Conservation (phyloP, 2,329 filamentous ascomycete species). For the Ophiostoma montium region DNA sequence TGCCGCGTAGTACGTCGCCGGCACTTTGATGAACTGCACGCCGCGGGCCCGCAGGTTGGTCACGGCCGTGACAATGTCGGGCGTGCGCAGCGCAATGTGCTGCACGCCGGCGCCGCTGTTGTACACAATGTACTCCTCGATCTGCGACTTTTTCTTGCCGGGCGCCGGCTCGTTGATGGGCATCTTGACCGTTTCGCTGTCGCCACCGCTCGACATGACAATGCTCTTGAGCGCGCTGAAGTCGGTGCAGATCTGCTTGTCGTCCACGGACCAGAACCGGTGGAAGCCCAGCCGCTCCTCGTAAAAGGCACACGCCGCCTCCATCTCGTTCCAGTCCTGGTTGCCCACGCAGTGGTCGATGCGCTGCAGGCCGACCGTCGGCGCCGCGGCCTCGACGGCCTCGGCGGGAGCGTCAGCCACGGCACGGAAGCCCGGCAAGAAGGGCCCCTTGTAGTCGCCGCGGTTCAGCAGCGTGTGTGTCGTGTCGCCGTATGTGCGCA, state of each 20-base stretch:
- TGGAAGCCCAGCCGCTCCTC: constrained; percentile 84
- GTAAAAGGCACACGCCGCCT: constrained; percentile 55
- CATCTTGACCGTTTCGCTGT: constrained; percentile 86
- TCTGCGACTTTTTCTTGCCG: constrained; percentile 84
- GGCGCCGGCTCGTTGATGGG: constrained; percentile 92
- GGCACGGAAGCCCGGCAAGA: constrained; percentile 69
- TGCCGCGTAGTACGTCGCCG: constrained; percentile 68
- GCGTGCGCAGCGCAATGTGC: constrained; percentile 78
- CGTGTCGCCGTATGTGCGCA: constrained; percentile 88
- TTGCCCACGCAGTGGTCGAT: constrained; percentile 98
- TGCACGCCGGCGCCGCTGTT: constrained; percentile 84
- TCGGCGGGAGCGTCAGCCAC: constrained; percentile 35
- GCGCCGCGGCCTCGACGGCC: constrained; percentile 19
- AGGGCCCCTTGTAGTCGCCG: constrained; percentile 53
- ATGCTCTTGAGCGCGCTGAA: constrained; percentile 79
- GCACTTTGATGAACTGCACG: constrained; percentile 85
- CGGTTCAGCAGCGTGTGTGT: constrained; percentile 83
- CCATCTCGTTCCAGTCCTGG: constrained; percentile 88
- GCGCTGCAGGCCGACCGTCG: constrained; percentile 50
- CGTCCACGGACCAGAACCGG: constrained; percentile 94
- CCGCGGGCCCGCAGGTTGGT: constrained; percentile 68
- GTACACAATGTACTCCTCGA: constrained; percentile 86
- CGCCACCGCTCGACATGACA: constrained; percentile 70
- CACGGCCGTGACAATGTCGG: constrained; percentile 66
- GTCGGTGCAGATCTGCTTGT: constrained; percentile 83